Evolutionary conservation across 179 eudicot genomes (phyloP), one percentile per base, ranked within the genome.

Genomic region (Drosera spatulata): DNA sequence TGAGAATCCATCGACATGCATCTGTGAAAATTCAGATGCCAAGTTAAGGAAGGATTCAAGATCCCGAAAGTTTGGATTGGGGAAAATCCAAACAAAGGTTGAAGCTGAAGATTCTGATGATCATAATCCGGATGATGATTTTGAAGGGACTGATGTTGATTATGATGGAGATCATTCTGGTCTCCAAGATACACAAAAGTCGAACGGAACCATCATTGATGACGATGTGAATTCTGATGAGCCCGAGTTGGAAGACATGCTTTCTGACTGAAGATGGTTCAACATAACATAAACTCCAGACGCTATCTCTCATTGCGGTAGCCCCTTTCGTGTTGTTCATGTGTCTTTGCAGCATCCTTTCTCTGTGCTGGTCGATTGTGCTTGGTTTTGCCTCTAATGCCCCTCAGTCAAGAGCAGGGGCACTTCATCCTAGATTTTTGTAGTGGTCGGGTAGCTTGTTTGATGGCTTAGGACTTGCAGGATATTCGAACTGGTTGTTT

Each of bases 171-270:
- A 84, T 50, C 64, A 41, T 38, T 71, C 56, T 45, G 63, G 50
- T 54, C 70, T 61, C 65, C 75, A 63, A 45, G 79, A 71, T 15
- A 70, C 62, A 63, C 70, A 53, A 52, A 55, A 64, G 61, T 55
- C 60, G 10, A 85, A 88, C 66, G 87, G 68, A 67, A 88, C 95
- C 46, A 73, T 43, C 45, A 96, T 84, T 62, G 73, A 88, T 55
- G 88, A 84, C 22, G 68, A 73, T 47, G 44, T 65, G 44, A 53
- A 66, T 11, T 62, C 82, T 0, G 96, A 88, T 9, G 87, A 82
- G 71, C 87, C 95, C 59, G 98, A 88, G 78, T 72, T 91, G 80
- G 96, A 86, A 62, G 95, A 85, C 60, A 74, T 91, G 71, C 73
- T 88, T 38, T 91, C 98, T 3, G 96, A 91, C 60, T 91, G 71